Evolutionary conservation across 441 rosid genomes (phyloP).

Genomic region (Euphorbia schlechtendalii): DNA sequence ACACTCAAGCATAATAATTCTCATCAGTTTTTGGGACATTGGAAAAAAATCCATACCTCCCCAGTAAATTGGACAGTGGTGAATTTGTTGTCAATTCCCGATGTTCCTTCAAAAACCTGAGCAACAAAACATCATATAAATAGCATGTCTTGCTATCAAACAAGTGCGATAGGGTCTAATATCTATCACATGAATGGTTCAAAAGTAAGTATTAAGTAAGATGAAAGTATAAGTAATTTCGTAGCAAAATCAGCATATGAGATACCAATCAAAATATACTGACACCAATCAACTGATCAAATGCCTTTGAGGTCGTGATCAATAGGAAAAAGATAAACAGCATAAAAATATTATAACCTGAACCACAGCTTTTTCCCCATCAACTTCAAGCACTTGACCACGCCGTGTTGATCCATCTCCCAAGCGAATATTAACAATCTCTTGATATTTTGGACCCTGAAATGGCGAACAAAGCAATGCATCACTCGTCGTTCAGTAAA

Average conservation of each 20-base stretch:
- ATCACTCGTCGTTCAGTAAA: constrained; percentile 8
- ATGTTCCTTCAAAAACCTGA: constrained; percentile 94
- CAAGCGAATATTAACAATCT: constrained; percentile 86
- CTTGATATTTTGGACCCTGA: constrained; percentile 92
- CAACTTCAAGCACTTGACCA: constrained; percentile 98
- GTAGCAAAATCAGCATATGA: not conserved
- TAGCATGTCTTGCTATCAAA: not conserved
- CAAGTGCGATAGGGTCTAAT: not conserved
- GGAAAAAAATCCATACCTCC: constrained; percentile 43
- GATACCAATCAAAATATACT: not conserved
- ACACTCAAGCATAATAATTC: not conserved
- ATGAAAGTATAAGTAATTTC: not conserved
- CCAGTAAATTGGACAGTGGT: constrained; percentile 95
- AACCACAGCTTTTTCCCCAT: constrained; percentile 92
- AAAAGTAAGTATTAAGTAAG: constrained; percentile 1
- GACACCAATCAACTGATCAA: not conserved
- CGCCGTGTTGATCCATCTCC: constrained; percentile 87
- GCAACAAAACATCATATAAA: constrained; percentile 17
- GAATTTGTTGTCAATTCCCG: constrained; percentile 91
- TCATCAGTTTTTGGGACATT: not conserved
- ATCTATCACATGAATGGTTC: not conserved
- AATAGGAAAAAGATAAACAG: constrained; percentile 10
- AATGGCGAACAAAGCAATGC: constrained; percentile 14
- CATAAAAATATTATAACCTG: constrained; percentile 34
- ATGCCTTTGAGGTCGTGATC: not conserved